These are phyloP conservation scores for Alternaria sp. DNA, from an alignment of 2,329 filamentous ascomycete species.

Conservation along the genomic window DNA sequence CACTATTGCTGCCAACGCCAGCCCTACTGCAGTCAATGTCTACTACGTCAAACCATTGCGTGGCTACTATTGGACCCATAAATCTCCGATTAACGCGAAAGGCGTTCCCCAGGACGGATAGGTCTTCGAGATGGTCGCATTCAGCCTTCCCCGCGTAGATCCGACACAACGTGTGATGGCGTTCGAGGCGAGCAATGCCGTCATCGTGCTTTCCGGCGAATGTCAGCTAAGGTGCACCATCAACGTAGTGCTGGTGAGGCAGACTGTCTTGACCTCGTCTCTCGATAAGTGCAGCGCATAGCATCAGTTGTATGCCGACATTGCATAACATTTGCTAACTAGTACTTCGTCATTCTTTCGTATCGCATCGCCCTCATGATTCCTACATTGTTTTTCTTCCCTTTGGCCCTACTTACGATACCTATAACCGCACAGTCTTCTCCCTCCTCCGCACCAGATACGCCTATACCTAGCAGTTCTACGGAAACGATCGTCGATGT, in stretches of 20 bases:
- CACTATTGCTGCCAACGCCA: neutral
- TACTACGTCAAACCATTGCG: neutral
- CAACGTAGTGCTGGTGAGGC: neutral
- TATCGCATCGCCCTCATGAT: slow-evolving; percentile 21
- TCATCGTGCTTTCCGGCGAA: slow-evolving; percentile 22
- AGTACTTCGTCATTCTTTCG: slow-evolving; percentile 16
- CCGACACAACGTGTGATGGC: slow-evolving; percentile 20
- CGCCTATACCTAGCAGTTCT: slow-evolving; percentile 17
- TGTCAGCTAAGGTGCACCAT: neutral
- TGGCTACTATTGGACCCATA: neutral
- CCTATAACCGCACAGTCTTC: slow-evolving; percentile 22
- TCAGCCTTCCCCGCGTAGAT: slow-evolving; percentile 18
- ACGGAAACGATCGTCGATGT: neutral
- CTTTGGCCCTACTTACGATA: slow-evolving; percentile 10
- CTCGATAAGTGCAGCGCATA: neutral
- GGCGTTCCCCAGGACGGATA: neutral
- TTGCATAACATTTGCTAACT: slow-evolving; percentile 2
- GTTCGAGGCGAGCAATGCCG: slow-evolving; percentile 13
- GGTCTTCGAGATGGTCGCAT: slow-evolving; percentile 7
- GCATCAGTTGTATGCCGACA: neutral
- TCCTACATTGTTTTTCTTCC: slow-evolving; percentile 8
- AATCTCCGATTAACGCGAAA: neutral
- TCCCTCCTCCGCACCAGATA: slow-evolving; percentile 3
- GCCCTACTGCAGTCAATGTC: neutral
- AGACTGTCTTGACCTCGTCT: neutral